Evolutionary conservation across 2,329 filamentous ascomycete genomes (phyloP), one percentile per base, ranked within the genome.

Genomic region (Decorospora gaudefroyi): DNA sequence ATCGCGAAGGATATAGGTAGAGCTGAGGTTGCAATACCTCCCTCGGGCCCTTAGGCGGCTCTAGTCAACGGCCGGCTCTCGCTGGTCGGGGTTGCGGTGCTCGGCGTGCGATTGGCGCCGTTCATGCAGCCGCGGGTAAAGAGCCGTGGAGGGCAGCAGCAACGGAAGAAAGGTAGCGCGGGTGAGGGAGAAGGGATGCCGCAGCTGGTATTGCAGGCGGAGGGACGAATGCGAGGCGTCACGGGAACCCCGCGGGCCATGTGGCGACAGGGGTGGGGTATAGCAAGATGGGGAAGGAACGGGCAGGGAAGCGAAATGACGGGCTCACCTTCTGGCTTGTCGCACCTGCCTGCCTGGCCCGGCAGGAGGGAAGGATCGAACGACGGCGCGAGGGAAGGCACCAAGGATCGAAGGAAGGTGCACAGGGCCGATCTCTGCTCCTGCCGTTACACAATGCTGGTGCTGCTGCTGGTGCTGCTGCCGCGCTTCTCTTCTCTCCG

Each of bases 261-360:
- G 63, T 68, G 64, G 43, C 21, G 52, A 48, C 63, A 67, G 58
- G 64, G 62, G 66, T 68, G 49, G 18, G 22, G 46, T 34, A 32
- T 28, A 39, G 15, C 15, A 31, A 27, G 27, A 36, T 44, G 33
- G 37, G 42, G 40, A 33, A 43, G 51, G 55, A 42, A 57, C 42
- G 51, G 39, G 51, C 45, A 42, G 44, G 46, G 55, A 64, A 65
- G 60, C 59, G 64, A 65, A 54, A 65, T 67, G 49, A 49, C 36
- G 37, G 55, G 57, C 64, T 66, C 52, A 68, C 65, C 61, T 65
- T 57, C 41, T 55, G 54, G 44, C 45, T 53, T 32, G 46, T 55
- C 53, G 48, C 59, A 54, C 59, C 49, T 50, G 31, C 50, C 29
- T 43, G 36, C 34, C 43, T 49, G 42, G 28, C 41, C 26, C 16